A percentile compares a stretch with the other conserved stretches of the same genome.
phyloP scores from a whole-genome alignment of 1,284 basidiomycete genomes.

The Ganoderma boninense region DNA sequence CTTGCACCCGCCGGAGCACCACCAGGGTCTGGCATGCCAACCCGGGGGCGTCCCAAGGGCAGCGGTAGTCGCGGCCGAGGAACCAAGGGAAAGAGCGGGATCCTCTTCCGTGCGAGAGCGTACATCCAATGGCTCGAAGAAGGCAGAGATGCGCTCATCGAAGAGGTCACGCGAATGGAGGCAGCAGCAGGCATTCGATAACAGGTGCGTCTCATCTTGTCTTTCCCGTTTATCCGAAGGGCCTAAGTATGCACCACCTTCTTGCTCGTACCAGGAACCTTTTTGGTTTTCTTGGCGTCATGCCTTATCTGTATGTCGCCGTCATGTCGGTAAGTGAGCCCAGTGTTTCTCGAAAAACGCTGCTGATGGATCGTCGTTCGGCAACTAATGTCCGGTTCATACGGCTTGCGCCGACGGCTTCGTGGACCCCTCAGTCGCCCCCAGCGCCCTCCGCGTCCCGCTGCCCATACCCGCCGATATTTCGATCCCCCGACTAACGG shows the following conservation, averaged over 20 bases:
- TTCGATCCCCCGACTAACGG: not conserved
- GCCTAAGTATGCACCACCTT: not conserved
- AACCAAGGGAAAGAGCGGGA: slow-evolving; percentile 81
- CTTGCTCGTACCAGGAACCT: not conserved
- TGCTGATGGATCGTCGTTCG: not conserved
- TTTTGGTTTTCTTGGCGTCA: not conserved
- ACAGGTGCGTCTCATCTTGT: slow-evolving; percentile 6
- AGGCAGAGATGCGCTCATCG: slow-evolving; percentile 66
- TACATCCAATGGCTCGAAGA: slow-evolving; percentile 82
- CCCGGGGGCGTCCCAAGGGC: slow-evolving; percentile 81
- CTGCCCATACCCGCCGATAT: not conserved
- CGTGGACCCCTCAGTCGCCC: not conserved
- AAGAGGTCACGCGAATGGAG: slow-evolving; percentile 71
- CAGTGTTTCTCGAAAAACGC: not conserved
- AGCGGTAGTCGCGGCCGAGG: slow-evolving; percentile 56
- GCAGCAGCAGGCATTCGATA: slow-evolving; percentile 58
- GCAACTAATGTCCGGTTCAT: not conserved
- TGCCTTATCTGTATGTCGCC: not conserved
- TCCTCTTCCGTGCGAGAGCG: slow-evolving; percentile 81
- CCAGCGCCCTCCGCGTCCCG: not conserved
- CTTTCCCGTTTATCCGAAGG: not conserved
- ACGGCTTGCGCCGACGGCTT: not conserved
- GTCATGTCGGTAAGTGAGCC: not conserved
- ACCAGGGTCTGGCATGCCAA: slow-evolving; percentile 74
- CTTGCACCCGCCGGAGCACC: slow-evolving; percentile 75